phyloP scores from a whole-genome alignment of 2,329 filamentous ascomycete species.

The Aspergillus transmontanensis region DNA sequence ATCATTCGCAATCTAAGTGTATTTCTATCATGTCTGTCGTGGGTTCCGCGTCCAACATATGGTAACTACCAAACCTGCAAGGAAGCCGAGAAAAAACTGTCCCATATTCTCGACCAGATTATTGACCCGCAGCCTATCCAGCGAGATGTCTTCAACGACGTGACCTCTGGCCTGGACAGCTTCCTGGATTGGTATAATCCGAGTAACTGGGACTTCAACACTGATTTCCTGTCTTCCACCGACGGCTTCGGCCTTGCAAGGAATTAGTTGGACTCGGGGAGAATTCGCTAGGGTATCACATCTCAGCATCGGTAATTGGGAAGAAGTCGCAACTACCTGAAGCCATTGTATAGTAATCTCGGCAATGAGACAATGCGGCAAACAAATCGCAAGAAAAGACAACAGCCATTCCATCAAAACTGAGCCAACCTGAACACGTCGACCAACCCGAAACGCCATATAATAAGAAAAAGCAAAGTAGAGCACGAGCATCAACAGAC shows the following conservation, averaged over 20 bases:
- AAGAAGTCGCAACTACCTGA: neutral
- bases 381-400: neutral
- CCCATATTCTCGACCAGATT: conserved; percentile 38
- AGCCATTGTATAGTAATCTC: neutral
- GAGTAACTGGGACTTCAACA: conserved; percentile 36
- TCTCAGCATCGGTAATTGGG: neutral
- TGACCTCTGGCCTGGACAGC: conserved; percentile 32
- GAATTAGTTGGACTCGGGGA: neutral
- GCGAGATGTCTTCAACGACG: conserved; percentile 31
- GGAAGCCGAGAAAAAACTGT: conserved; percentile 39
- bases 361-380: neutral
- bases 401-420: neutral
- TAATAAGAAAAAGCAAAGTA: neutral
- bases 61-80: conserved; percentile 40
- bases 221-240: conserved; percentile 27
- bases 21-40: conserved; percentile 35
- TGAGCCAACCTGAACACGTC: neutral
- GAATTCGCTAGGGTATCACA: conserved; percentile 1
- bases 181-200: conserved; percentile 39
- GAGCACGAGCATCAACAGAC: conserved; percentile 5
- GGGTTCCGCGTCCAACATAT: conserved; percentile 36
- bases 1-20: conserved; percentile 39
- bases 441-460: neutral
- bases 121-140: conserved; percentile 38
- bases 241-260: conserved; percentile 27